Evolutionary conservation across 495 filamentous ascomycete species (phyloP).

Genomic region (Talaromyces wortmannii): DNA sequence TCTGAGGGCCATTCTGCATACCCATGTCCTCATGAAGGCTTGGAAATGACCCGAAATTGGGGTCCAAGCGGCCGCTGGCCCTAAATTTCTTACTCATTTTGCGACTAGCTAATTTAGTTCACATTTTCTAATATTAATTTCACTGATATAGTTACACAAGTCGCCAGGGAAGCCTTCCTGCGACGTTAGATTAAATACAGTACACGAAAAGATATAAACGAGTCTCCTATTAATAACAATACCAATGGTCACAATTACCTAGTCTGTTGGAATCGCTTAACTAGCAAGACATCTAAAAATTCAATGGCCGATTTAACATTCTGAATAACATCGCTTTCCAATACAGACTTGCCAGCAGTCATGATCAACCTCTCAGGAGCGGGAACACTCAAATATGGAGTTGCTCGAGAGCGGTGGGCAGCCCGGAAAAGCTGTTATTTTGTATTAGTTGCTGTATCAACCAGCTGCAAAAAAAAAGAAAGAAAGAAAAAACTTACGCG

Average conservation of each 20-base stretch:
- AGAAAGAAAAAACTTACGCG: constrained; percentile 19
- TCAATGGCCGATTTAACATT: constrained; percentile 6
- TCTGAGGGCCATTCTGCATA: no score
- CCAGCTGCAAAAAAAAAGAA: neutral
- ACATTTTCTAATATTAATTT: no score
- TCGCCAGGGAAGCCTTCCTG: no score
- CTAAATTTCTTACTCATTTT: no score
- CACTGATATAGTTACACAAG: no score
- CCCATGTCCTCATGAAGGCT: no score
- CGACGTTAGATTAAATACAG: neutral
- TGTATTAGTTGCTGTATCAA: neutral
- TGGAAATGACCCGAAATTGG: no score
- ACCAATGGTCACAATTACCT: neutral
- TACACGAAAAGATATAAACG: neutral
- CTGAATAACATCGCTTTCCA: constrained; percentile 8
- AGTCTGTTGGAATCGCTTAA: constrained; percentile 4
- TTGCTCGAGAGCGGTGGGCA: constrained; percentile 27
- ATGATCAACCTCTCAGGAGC: constrained; percentile 36
- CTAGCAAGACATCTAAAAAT: constrained; percentile 4
- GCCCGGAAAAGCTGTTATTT: constrained; percentile 17
- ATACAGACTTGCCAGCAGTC: constrained; percentile 37
- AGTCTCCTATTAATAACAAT: neutral
- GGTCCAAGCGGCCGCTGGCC: no score
- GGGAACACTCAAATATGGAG: constrained; percentile 23
- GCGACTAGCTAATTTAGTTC: no score